Conservation (phyloP, 1,284 basidiomycete genomes). For the Schizophyllum amplum region DNA sequence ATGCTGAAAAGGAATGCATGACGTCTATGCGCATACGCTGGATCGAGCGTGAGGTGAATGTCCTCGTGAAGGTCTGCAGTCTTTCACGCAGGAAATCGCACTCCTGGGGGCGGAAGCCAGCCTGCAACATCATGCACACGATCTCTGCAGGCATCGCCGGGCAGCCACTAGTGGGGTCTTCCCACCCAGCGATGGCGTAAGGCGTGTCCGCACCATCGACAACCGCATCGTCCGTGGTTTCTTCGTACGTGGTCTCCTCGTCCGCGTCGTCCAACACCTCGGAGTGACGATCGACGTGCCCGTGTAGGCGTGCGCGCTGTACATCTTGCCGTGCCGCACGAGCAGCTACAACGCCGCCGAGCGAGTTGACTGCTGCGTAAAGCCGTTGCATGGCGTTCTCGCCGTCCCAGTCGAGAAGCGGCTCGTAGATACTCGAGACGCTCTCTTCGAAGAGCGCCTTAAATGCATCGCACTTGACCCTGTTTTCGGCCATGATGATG, state of each 20-base stretch:
- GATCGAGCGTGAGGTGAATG: constrained; percentile 26
- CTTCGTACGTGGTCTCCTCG: constrained; percentile 21
- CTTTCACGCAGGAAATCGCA: constrained; percentile 37
- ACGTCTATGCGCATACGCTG: constrained; percentile 34
- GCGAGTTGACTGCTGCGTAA: constrained; percentile 30
- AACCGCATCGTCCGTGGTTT: constrained; percentile 32
- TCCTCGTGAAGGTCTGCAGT: constrained; percentile 30
- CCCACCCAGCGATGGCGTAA: constrained; percentile 38
- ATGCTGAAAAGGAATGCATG: constrained; percentile 29
- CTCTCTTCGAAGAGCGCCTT: constrained; percentile 27
- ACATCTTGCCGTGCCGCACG: constrained; percentile 33
- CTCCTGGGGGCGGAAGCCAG: constrained; percentile 35
- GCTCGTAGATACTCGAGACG: constrained; percentile 20
- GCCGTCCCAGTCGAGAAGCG: constrained; percentile 34
- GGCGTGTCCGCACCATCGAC: constrained; percentile 25
- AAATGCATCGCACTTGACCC: constrained; percentile 32
- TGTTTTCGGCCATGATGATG: constrained; percentile 44
- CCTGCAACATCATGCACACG: constrained; percentile 34
- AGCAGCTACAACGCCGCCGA: constrained; percentile 36
- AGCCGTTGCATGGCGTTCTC: constrained; percentile 31
- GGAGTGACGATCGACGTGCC: constrained; percentile 10
- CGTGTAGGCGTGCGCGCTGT: constrained; percentile 35
- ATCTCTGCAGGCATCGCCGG: constrained; percentile 46
- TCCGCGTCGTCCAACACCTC: constrained; percentile 18
- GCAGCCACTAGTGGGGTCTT: constrained; percentile 40